Base-by-base conservation (phyloP, 495 filamentous ascomycete genomes). In the Trichocladium uniseriatum region DNA sequence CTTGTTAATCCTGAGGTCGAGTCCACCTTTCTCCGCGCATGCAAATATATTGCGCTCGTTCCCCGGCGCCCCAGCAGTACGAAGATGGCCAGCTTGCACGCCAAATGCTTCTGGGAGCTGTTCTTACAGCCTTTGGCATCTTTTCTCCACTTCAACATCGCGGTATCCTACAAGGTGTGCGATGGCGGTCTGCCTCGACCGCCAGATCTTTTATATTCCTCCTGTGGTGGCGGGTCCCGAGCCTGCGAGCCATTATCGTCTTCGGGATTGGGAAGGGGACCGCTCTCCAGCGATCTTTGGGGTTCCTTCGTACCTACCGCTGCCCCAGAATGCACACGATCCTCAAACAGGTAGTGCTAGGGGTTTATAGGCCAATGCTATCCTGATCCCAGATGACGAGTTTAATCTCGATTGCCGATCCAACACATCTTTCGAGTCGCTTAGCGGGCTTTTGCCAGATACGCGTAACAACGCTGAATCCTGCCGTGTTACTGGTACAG, bases 1-100 rank as follows among this genome's bases (percentile, higher is more conserved):
- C 34, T 49, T 54, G 39, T 34, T 18, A n/a, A 28, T 49, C 19
- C 52, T 32, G 11, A 19, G 11, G 37, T 52, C 49, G 41, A 44
- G 54, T 45, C 54, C 32, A 32, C 49, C 54, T 45, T 52, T 57
- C 38, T 38, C 45, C 45, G 54, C 34, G 37, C 19, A 52, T 18
- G 38, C 18, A 45, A 35, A 40, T 57, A 57, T 57, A 57, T 57
- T 49, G 7, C 20, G 44, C 45, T 53, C 54, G 54, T 53, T 43
- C 45, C 45, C 41, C 28, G 15, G 31, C 18, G 21, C 38, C 14
- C 39, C n/a, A 57, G 44, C 14, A 57, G 36, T 53, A n/a, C 41
- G 44, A 46, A 40, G 45, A 53, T 53, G 11, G 41, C 49, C 34
- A 29, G 28, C 45, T 43, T 50, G 20, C 22, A 57, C 45, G 36